Evolutionary conservation across 805 yeast species (phyloP), one percentile per base, ranked within the genome.

Genomic region (fission yeast (Schizosaccharomyces pombe)): DNA sequence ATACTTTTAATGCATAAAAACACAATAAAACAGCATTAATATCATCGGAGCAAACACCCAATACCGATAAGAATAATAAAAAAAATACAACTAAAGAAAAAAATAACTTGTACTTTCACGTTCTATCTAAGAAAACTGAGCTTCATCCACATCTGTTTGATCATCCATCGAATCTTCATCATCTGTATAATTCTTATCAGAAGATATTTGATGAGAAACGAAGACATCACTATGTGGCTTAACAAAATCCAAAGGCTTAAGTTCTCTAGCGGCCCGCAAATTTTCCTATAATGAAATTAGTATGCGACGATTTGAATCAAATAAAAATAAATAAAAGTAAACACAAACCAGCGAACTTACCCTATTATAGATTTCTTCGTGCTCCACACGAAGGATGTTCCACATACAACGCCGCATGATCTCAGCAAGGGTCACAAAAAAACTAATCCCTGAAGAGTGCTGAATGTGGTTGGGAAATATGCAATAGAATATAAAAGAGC

Each of bases 301-400:
- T 26, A 43, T n/a, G 14, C n/a, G n/a, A n/a, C n/a, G n/a, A n/a
- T n/a, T n/a, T n/a, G n/a, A n/a, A n/a, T n/a, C n/a, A n/a, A n/a
- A n/a, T n/a, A n/a, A n/a, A n/a, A n/a, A n/a, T n/a, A n/a, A n/a
- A n/a, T n/a, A n/a, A n/a, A n/a, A n/a, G 16, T 6, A 12, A 1
- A 16, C 28, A 1, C 4, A 16, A 9, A 11, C 4, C 9, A 24
- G 26, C 11, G 8, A n/a, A 26, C 49, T 4, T 43, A 43, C 49
- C 37, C 53, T 9, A 49, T 49, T 49, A 22, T 49, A 49, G 4
- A 52, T 37, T 65, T 91, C 98, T 66, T 91, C 97, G 66, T 91
- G 91, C 61, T 91, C 98, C 75, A 91, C 82, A 68, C 98, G 79
- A 70, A 91, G 81, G 52, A 83, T 75, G 5, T 85, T 72, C 98